Evolutionary conservation across 2,329 filamentous ascomycete species (phyloP), one percentile per base, ranked within the genome.

Genomic region (Venturiaceae sp.): DNA sequence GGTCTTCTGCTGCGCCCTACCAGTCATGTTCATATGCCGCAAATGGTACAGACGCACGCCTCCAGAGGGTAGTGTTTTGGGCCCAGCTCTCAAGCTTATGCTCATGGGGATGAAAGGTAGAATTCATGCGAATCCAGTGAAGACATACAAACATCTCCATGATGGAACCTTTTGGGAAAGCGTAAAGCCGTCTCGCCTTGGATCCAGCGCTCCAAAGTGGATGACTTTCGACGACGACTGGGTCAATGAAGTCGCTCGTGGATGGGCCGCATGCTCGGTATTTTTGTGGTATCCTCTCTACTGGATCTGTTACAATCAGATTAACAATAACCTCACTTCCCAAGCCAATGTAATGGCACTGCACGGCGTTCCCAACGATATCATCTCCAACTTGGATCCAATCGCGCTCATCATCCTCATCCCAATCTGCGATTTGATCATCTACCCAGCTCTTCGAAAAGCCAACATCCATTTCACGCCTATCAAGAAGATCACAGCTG

Each of bases 181-280:
- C 1, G 80, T 81, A 59, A 87, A 86, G 72, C 86, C 86, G 3
- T 87, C 83, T 63, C 74, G 74, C 39, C 74, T 88, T 5, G 73
- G 79, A 5, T 67, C 74, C 41, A 70, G 71, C 0, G 68, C 78
- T 62, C 86, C 86, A 0, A 56, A 63, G 0, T 90, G 87, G 87
- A 89, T 89, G 84, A 88, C 82, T 0, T 91, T 89, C 64, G 87
- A 91, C 62, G 88, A 91, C 64, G 82, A 83, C 61, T 92, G 86
- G 86, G 87, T 91, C n/a, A 87, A 90, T 58, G 86, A 92, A 68
- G 83, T 91, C 53, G 78, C 79, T 56, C 85, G 87, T 71, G 87
- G 86, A 61, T 68, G 66, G 58, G 62, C 53, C 26, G 71, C 70
- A 37, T 74, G 71, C 66, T 62, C 63, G 54, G 69, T 74, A 14